Evolutionary conservation across 2,329 filamentous ascomycete genomes (phyloP).

Genomic region (Aspergillus persii): DNA sequence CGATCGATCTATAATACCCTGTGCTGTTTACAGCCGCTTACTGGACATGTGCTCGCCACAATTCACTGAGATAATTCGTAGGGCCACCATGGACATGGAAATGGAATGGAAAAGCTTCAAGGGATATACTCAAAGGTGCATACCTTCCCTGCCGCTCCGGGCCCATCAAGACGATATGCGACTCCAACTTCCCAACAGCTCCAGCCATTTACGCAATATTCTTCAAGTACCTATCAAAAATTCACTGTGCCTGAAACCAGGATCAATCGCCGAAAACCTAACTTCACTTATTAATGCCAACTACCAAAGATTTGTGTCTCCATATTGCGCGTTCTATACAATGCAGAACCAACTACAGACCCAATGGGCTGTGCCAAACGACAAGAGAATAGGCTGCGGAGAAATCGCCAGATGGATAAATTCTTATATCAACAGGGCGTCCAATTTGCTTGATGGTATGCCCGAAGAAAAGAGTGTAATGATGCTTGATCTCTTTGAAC

Average conservation of each 20-base stretch:
- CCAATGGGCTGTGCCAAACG: not conserved
- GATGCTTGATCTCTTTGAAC: not conserved
- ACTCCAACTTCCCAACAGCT: not conserved
- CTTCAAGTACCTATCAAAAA: not conserved
- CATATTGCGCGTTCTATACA: not conserved
- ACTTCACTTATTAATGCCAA: not conserved
- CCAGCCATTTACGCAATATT: not conserved
- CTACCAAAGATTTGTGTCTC: not conserved
- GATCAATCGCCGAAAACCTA: not conserved
- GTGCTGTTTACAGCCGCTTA: not conserved
- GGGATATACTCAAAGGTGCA: not conserved
- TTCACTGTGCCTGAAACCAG: not conserved
- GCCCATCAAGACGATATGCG: not conserved
- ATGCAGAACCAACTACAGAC: not conserved
- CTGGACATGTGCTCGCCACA: not conserved
- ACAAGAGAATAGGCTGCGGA: not conserved
- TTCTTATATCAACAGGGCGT: not conserved
- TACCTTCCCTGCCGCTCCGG: not conserved
- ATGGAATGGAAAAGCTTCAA: not conserved
- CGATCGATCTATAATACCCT: not conserved
- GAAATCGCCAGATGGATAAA: not conserved
- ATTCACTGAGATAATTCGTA: not conserved
- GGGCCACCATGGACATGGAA: not conserved
- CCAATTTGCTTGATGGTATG: not conserved
- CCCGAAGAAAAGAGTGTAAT: not conserved